Percentiles rank a stretch among this genome's conserved stretches.
phyloP scores from a whole-genome alignment of 495 filamentous ascomycete species.

The Bathelium albidoporum region DNA sequence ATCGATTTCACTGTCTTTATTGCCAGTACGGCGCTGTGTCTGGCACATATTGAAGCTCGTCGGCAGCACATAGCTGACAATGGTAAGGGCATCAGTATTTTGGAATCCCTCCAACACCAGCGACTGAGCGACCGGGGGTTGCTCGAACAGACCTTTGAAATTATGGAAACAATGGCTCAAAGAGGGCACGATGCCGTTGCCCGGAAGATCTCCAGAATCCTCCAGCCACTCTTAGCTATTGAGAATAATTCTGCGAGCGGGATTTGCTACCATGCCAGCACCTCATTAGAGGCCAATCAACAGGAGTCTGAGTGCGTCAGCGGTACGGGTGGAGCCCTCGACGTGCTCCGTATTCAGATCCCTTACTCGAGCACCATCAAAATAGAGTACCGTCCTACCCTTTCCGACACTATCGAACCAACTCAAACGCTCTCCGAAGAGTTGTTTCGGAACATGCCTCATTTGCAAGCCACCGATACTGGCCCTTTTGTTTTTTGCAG shows the following conservation, averaged over 20 bases:
- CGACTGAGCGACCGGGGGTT: conserved; percentile 35
- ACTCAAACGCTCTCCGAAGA: neutral
- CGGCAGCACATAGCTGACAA: conserved; percentile 7
- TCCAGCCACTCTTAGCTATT: conserved; percentile 6
- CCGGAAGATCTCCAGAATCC: conserved; percentile 13
- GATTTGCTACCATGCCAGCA: no score
- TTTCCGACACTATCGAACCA: neutral
- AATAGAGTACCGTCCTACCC: neutral
- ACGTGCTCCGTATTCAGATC: neutral
- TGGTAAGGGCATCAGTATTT: conserved; percentile 7
- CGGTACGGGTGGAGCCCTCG: neutral
- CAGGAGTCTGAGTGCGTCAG: neutral
- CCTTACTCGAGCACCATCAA: neutral
- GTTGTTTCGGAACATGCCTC: no score
- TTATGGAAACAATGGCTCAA: conserved; percentile 20
- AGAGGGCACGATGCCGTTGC: conserved; percentile 2
- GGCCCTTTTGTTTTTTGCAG: neutral
- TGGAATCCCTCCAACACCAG: conserved; percentile 33
- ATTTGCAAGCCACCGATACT: neutral
- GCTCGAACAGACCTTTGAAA: conserved; percentile 35
- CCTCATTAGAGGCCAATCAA: neutral
- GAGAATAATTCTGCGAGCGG: no score
- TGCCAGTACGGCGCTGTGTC: conserved; percentile 27
- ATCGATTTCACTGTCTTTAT: conserved; percentile 31
- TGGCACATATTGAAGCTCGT: conserved; percentile 25